Conservation (phyloP, 352 stramenopile genomes). For the Phytophthora crassamura region DNA sequence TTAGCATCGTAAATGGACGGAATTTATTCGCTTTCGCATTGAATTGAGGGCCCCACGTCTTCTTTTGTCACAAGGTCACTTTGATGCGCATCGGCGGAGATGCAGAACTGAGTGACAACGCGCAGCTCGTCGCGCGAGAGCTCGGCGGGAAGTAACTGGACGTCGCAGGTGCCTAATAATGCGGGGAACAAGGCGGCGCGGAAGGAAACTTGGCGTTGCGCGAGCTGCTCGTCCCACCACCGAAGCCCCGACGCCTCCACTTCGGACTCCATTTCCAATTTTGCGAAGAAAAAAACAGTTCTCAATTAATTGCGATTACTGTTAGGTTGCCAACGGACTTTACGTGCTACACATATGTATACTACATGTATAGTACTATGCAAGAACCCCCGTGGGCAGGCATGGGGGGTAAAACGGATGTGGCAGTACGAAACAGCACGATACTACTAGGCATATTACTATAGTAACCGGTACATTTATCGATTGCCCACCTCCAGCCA, state of each 20-base stretch:
- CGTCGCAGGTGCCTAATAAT: constrained; percentile 50
- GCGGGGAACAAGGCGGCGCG: constrained; percentile 56
- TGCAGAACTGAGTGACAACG: constrained; percentile 60
- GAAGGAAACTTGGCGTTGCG: constrained; percentile 42
- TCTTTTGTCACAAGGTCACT: constrained; percentile 51
- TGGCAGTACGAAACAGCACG: too few species aligned
- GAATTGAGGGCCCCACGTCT: constrained; percentile 37
- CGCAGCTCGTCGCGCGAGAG: constrained; percentile 69
- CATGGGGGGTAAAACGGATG: too few species aligned
- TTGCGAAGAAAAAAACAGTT: too few species aligned
- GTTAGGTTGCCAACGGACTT: too few species aligned
- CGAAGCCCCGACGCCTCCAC: constrained; percentile 22
- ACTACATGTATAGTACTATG: too few species aligned
- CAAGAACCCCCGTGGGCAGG: too few species aligned
- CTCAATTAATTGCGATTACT: too few species aligned
- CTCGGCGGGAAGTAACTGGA: constrained; percentile 38
- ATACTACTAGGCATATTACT: too few species aligned
- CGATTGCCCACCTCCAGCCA: too few species aligned
- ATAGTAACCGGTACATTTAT: too few species aligned
- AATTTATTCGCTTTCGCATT: constrained; percentile 1
- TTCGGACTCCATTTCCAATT: constrained; percentile 12
- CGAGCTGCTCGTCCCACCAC: constrained; percentile 50
- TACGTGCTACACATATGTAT: too few species aligned
- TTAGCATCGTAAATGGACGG: neutral
- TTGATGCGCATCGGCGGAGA: constrained; percentile 50